Evolutionary conservation across 345 rosid species (phyloP).

Genomic region (Aegle marmelos): DNA sequence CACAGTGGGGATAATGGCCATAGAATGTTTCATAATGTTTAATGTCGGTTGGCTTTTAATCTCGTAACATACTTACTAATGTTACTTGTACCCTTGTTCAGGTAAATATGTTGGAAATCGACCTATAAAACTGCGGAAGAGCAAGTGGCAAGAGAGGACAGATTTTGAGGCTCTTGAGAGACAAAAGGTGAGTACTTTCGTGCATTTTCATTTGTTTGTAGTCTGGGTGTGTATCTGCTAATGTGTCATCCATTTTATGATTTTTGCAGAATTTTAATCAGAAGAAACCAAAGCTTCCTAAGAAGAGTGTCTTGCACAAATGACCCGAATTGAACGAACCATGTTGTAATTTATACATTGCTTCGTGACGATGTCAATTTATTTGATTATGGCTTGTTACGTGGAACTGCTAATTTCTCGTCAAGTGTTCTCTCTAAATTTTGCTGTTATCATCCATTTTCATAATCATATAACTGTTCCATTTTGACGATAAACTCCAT

Average conservation of each 20-base stretch:
- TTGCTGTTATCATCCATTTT: too few species aligned
- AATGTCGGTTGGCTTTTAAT: neutral
- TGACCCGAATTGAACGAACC: conserved; percentile 1
- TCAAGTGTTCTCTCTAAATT: too few species aligned
- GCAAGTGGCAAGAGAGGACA: conserved; percentile 96
- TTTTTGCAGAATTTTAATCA: conserved; percentile 55
- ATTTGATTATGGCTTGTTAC: neutral
- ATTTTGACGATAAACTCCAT: neutral
- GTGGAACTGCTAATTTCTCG: neutral
- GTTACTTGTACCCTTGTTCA: conserved; percentile 24
- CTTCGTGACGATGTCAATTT: neutral
- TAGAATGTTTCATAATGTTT: neutral
- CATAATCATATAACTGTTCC: too few species aligned
- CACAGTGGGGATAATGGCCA: neutral
- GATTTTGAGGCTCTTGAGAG: conserved; percentile 66
- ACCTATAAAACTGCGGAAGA: conserved; percentile 89
- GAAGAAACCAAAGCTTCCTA: conserved; percentile 66
- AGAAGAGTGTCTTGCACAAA: conserved; percentile 85
- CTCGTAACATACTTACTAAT: neutral
- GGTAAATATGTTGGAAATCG: conserved; percentile 98
- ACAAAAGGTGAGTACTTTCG: conserved; percentile 46
- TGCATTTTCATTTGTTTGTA: neutral
- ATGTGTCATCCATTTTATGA: conserved; percentile 1
- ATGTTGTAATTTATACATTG: neutral
- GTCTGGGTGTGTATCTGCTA: neutral